Percentiles rank a stretch among this genome's conserved stretches.
These are phyloP conservation scores for Citrus sinensis DNA, from an alignment of 345 rosid genomes.

Conservation along the genomic window DVS_A1.0 CM039163.1:5439001-5439500, in stretches of 20 bases:
- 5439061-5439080: background rate
- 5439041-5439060: background rate
- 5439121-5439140: background rate
- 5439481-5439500: slow-evolving; percentile 81
- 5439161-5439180: background rate
- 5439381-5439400: background rate
- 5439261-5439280: background rate
- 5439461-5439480: slow-evolving; percentile 14
- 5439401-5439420: background rate
- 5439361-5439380: background rate
- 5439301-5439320: background rate
- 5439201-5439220: background rate
- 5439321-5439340: background rate
- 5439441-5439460: background rate
- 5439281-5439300: too few species aligned
- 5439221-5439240: background rate
- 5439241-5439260: background rate
- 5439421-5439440: background rate
- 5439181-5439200: background rate
- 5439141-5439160: background rate
- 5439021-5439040: background rate
- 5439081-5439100: background rate
- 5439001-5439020: background rate
- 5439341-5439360: background rate
- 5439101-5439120: background rate